phyloP scores from a whole-genome alignment of 163 green algal species.

The Scenedesmus sp. region DNA sequence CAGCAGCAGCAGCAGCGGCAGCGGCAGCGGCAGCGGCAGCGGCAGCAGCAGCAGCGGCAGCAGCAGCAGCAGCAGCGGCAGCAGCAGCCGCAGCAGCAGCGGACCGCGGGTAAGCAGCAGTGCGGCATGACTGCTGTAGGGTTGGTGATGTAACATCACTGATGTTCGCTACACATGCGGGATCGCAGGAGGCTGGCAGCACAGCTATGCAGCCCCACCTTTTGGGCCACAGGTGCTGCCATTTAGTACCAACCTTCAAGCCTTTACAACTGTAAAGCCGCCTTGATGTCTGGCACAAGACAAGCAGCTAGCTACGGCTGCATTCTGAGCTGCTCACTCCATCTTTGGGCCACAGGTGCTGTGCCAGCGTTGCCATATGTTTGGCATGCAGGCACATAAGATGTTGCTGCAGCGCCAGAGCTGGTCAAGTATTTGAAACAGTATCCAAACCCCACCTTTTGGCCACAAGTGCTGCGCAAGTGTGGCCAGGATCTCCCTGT shows the following conservation, averaged over 20 bases:
- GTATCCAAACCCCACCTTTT: conserved; percentile 36
- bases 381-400: no score
- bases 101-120: no score
- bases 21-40: no score
- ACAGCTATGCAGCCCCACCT: no score
- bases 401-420: background rate
- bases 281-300: background rate
- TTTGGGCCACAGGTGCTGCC: no score
- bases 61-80: background rate
- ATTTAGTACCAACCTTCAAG: no score
- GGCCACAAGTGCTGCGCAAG: conserved; percentile 73
- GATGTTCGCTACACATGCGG: no score
- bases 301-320: background rate
- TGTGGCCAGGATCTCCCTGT: conserved; percentile 64
- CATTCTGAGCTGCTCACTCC: background rate
- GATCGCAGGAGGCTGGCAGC: no score
- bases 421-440: background rate
- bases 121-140: no score
- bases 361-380: conserved; percentile 54
- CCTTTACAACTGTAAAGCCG: no score
- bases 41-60: background rate
- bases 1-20: background rate
- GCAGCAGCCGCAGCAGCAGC: background rate
- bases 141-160: no score
- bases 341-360: conserved; percentile 72